These are phyloP conservation scores for Dunaliella sp. DNA, from an alignment of 139 green algal species.

Conservation along the genomic window DNA sequence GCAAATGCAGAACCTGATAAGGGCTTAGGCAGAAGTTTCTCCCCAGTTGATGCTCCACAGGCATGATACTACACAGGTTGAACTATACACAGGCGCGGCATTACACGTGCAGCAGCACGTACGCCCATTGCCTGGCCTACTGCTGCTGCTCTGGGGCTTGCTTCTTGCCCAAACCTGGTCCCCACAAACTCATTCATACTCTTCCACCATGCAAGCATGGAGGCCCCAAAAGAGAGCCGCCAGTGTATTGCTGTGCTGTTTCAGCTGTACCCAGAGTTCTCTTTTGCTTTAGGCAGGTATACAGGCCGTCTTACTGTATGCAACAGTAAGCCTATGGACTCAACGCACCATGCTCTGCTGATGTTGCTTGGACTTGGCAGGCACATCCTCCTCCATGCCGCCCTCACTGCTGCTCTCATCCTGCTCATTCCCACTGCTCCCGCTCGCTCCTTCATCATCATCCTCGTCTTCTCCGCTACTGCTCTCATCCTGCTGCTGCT, in stretches of 20 bases:
- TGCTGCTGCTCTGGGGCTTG: too few species aligned
- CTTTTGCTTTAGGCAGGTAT: not conserved
- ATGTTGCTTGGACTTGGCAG: not conserved
- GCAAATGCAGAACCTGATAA: too few species aligned
- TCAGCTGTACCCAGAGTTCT: not conserved
- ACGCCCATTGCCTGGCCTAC: too few species aligned
- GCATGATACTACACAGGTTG: too few species aligned
- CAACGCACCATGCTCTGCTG: conserved; percentile 4
- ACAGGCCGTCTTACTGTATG: not conserved
- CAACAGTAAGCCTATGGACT: conserved; percentile 1
- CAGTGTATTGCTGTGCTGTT: not conserved
- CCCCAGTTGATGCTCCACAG: too few species aligned
- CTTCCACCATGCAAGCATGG: not conserved
- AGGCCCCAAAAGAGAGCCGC: not conserved
- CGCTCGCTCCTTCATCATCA: not conserved
- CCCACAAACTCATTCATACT: too few species aligned
- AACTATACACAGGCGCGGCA: too few species aligned
- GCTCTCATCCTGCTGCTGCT: conserved; percentile 8
- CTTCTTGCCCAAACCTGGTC: too few species aligned
- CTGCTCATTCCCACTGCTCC: not conserved
- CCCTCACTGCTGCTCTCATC: not conserved
- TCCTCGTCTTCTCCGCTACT: not conserved
- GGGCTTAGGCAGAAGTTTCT: too few species aligned
- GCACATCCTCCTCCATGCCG: not conserved
- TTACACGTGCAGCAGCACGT: too few species aligned